phyloP scores from a whole-genome alignment of 345 rosid genomes.

The Boechera stricta region DNA sequence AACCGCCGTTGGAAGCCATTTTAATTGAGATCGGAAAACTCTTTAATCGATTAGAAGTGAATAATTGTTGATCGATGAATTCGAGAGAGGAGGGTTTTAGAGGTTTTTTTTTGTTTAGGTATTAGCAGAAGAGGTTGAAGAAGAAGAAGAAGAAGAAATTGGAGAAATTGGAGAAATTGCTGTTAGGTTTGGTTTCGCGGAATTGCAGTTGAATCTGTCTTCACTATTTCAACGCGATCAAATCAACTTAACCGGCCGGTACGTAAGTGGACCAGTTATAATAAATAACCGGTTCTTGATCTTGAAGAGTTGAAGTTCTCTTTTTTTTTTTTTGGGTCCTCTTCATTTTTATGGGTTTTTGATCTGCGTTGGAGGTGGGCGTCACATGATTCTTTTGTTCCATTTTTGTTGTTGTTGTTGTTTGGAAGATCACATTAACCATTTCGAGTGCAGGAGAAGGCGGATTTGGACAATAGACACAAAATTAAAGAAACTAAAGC shows the following conservation, averaged over 20 bases:
- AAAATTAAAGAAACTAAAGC: no score
- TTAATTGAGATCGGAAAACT: conserved; percentile 33
- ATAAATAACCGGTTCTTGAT: conserved; percentile 22
- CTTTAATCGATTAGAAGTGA: conserved; percentile 10
- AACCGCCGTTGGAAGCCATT: conserved; percentile 93
- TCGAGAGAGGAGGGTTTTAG: conserved; percentile 23
- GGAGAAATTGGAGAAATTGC: neutral
- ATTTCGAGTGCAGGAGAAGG: no score
- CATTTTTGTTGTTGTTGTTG: no score
- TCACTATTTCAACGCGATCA: conserved; percentile 24
- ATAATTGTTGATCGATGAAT: conserved; percentile 3
- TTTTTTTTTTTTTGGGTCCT: neutral
- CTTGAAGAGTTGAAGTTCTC: no score
- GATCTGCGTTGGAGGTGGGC: conserved; percentile 11
- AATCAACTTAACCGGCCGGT: conserved; percentile 33
- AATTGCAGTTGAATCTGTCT: conserved; percentile 43
- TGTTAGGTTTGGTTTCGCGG: conserved; percentile 48
- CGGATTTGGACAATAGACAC: no score
- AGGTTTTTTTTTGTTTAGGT: neutral
- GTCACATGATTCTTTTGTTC: conserved; percentile 17
- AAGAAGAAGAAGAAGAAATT: conserved; percentile 2
- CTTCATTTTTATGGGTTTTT: neutral
- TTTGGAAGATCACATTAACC: no score
- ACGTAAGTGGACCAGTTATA: neutral
- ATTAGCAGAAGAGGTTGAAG: conserved; percentile 25